Evolutionary conservation across 805 yeast genomes (phyloP), one percentile per base, ranked within the genome.

Genomic region (Hanseniaspora taiwanica): DNA sequence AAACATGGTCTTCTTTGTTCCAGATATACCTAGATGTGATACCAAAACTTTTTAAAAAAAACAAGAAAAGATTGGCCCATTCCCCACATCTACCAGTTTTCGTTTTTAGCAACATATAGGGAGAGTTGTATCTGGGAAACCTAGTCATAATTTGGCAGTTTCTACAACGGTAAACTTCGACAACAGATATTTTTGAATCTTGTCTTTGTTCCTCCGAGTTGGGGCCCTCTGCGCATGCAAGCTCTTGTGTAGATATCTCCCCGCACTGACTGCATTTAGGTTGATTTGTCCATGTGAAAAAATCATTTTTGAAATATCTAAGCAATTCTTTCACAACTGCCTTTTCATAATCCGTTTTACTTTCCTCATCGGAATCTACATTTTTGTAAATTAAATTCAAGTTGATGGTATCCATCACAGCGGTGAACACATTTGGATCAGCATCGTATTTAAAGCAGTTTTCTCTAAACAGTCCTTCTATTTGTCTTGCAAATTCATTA

Each of bases 1-100:
- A 89, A 1, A 84, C 96, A 56, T 89, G 97, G 55, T 89, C 97
- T 55, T 89, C 97, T 6, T 72, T 64, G 56, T 85, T 86, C 93
- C 93, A 83, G 2, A 87, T 63, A 52, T 80, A 86, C 39, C 97
- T 61, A 1, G 74, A 72, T 21, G 74, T 64, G 4, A 76, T 52
- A 1, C 79, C 82, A 34, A 87, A 61, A 0, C 94, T 74, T 21
- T 76, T 66, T 40, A 87, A 60, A 2, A 86, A 60, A 27, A 84
- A 62, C 35, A 81, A 68, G 54, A 87, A 86, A 46, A 89, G 75
- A 49, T 82, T 81, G 41, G 87, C 89, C 94, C 94, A 89, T 56
- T 89, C 97, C 1, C 97, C 97, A 59, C 97, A 89, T 37, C 97
- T 66, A 0, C 97, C 97, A 25, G 55, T 54, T 34, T 84, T 62